These are phyloP conservation scores for Alloteropsis semialata DNA, from an alignment of 176 grass and related monocot species.

Conservation along the genomic window DNA sequence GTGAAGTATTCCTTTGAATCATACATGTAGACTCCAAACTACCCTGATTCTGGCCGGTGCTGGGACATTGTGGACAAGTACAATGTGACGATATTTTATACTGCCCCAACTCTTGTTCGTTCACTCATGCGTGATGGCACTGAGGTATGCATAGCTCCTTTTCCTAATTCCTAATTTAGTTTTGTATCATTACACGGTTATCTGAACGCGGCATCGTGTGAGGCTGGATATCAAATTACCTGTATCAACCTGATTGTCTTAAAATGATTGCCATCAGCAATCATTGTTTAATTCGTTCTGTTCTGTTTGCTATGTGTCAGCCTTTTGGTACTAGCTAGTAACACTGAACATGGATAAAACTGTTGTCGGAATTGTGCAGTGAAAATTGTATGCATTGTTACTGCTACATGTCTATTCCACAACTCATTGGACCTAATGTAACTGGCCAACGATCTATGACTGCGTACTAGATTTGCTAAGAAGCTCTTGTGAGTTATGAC, in stretches of 20 bases:
- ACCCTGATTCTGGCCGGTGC: constrained; percentile 85
- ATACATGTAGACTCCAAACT: constrained; percentile 72
- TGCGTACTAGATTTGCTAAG: constrained; percentile 1
- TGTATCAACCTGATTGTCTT: constrained; percentile 2
- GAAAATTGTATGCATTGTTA: neutral
- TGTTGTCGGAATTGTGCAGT: neutral
- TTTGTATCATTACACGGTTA: neutral
- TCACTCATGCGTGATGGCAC: constrained; percentile 88
- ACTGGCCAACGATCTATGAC: neutral
- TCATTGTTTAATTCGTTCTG: neutral
- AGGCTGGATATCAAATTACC: constrained; percentile 2
- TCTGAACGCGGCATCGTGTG: neutral
- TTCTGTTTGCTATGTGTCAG: neutral
- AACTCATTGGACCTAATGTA: constrained; percentile 8
- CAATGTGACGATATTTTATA: constrained; percentile 95
- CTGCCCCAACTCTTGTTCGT: constrained; percentile 84
- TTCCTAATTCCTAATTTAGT: neutral
- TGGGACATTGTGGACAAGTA: constrained; percentile 99
- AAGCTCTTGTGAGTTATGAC: constrained; percentile 1
- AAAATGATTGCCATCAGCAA: neutral
- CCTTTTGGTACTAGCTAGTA: neutral
- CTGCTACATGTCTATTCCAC: neutral
- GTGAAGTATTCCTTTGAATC: constrained; percentile 35
- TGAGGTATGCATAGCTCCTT: constrained; percentile 50
- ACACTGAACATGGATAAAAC: neutral